Base-by-base conservation (phyloP, 2,329 filamentous ascomycete species). In the Aspergillaceae sp. region DNA sequence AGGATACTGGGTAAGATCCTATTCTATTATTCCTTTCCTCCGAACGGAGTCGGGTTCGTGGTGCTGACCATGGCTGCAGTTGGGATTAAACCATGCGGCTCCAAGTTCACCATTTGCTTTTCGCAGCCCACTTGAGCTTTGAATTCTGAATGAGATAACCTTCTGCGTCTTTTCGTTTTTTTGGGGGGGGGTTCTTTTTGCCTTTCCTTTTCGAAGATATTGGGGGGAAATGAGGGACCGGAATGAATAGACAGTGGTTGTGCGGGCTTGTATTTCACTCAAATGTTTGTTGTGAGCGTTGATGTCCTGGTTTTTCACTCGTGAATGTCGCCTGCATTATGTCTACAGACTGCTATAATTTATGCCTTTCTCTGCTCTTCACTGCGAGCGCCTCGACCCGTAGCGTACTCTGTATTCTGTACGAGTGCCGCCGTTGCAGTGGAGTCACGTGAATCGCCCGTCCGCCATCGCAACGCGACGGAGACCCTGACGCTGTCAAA, bases 1-100 rank as follows among this genome's bases (percentile, higher is more conserved):
- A 87, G 70, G 84, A 91, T 54, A 81, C 79, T 54, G 86, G 86
- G 84, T 88, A 72, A 56, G 60, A 45, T 11, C 4, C 38, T 19
- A 36, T 29, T 19, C 19, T 19, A 19, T 19, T 19, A 19, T 19
- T 19, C 19, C 19, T 2, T 19, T 19, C 19, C 19, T 19, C 19
- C 19, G 19, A 19, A 19, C 19, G 19, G 19, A 19, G 19, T 19
- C 19, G 19, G 19, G 19, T 19, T 19, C 19, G 19, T 19, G 19
- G 19, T 19, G 19, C 19, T 19, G 19, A 19, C 19, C 19, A 19
- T 19, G 19, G 8, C 27, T 29, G 19, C 38, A 64, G 63, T 43
- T 65, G 61, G 60, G 56, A 63, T 46, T 65, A 47, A 41, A 61
- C 9, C 10, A 28, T 27, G 19, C 26, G 35, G 8, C 30, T 6